Base-by-base conservation (phyloP, 2,329 filamentous ascomycete genomes). In the Xylaria multiplex region DNA sequence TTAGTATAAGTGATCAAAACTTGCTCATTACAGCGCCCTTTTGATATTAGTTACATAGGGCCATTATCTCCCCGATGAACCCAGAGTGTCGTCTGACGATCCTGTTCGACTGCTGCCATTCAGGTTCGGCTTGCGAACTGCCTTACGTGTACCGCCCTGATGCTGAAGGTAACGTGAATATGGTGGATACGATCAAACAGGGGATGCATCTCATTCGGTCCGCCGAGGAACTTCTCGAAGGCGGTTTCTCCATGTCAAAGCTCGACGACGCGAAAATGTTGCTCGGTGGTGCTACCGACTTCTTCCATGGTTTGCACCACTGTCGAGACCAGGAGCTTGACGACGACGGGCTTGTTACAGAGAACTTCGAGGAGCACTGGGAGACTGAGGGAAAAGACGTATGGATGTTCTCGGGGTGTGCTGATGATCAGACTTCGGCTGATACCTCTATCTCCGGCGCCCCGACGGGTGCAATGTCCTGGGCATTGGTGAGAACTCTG, bases 61-160 rank as follows among this genome's bases (percentile, higher is more conserved):
- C 81, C 55, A 81, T 88, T 9, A 83, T 88, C 19, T 83, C 83
- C 0, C 76, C 78, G 1, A 78, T 88, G 75, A 81, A 84, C 24
- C 80, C 83, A 0, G 79, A 77, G 13, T 83, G 82, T 68, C 83
- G 83, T 1, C 78, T 88, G 14, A 86, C 85, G 72, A 81, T 87
- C 69, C 76, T 89, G 32, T 84, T 89, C 70, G 87, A 89, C 73
- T 89, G 86, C 75, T 89, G 87, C 71, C 87, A 89, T 74, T 86
- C 84, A 2, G 86, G 86, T 35, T 87, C 85, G 0, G 86, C 85
- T 0, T 80, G 87, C 46, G 86, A 88, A 65, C 76, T 89, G 1
- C 86, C 87, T 0, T 89, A 79, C 66, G 83, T 88, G 22, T 89
- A 85, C 73, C 84, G 85, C 27, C 81, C 81, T 3, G 85, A 88